Conservation (phyloP, 1,284 basidiomycete species). For the Papiliotrema nemorosa region DNA sequence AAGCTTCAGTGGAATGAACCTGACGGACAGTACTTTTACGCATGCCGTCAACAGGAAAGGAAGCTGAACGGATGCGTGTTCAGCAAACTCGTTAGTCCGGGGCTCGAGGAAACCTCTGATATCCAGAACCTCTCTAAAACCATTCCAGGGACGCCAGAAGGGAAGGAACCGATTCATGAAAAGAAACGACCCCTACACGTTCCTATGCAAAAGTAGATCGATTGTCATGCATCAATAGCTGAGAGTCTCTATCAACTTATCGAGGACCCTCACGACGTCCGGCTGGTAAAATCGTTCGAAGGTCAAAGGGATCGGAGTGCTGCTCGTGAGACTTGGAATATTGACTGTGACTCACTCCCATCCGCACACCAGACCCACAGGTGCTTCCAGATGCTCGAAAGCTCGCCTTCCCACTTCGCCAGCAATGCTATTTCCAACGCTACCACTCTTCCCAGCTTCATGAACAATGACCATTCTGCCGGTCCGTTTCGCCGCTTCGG, state of each 20-base stretch:
- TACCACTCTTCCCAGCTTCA: constrained; percentile 78
- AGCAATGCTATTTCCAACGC: constrained; percentile 81
- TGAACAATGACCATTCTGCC: constrained; percentile 85
- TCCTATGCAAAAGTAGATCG: constrained; percentile 65
- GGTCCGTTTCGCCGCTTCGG: constrained; percentile 76
- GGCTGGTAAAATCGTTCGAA: constrained; percentile 90
- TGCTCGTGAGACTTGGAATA: constrained; percentile 38
- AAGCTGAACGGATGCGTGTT: constrained; percentile 93
- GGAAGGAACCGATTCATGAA: constrained; percentile 84
- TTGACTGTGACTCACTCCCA: constrained; percentile 74
- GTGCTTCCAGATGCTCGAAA: constrained; percentile 81
- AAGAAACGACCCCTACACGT: constrained; percentile 78
- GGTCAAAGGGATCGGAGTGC: constrained; percentile 72
- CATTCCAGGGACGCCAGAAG: constrained; percentile 85
- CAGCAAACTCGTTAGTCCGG: constrained; percentile 77
- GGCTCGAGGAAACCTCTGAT: constrained; percentile 1
- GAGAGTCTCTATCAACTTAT: constrained; percentile 78
- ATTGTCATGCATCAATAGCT: constrained; percentile 55
- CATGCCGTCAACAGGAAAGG: constrained; percentile 86
- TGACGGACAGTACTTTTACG: constrained; percentile 71
- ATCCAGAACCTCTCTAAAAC: constrained; percentile 80
- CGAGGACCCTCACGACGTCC: constrained; percentile 74
- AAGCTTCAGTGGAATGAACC: background rate
- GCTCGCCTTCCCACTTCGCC: constrained; percentile 81
- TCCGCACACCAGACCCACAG: constrained; percentile 77